phyloP scores from a whole-genome alignment of 139 green algal species.

The Closterium sp. region DNA sequence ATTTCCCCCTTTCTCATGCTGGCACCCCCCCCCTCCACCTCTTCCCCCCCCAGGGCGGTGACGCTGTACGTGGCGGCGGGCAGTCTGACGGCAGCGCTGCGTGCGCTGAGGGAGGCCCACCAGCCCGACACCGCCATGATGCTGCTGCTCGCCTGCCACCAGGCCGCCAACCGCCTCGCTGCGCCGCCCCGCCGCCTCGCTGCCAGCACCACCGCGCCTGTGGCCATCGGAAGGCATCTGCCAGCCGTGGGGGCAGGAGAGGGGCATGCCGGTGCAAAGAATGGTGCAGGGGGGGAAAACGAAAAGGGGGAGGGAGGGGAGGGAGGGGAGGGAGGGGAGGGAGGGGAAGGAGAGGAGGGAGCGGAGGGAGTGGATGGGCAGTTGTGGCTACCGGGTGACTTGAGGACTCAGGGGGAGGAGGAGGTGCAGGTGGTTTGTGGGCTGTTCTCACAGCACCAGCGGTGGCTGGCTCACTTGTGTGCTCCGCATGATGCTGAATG shows the following conservation, averaged over 20 bases:
- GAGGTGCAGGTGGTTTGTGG: not conserved
- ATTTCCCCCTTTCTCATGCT: not conserved
- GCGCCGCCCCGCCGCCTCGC: not conserved
- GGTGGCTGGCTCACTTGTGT: not conserved
- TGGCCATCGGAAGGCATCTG: not conserved
- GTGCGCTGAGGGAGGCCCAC: not conserved
- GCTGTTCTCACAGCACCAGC: not conserved
- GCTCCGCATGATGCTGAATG: not conserved
- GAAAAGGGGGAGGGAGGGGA: not conserved
- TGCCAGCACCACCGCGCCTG: not conserved
- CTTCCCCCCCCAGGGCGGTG: not conserved
- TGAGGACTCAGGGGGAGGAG: not conserved
- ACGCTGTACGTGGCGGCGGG: not conserved
- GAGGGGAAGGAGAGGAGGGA: not conserved
- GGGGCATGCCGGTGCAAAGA: not conserved
- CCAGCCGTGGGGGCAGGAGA: not conserved
- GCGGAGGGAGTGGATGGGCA: not conserved
- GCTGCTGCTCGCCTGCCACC: not conserved
- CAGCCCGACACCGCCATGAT: not conserved
- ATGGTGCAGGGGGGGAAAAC: not conserved
- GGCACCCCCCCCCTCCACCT: no score
- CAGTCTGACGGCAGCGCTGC: not conserved
- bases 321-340: no score
- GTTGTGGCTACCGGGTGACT: not conserved
- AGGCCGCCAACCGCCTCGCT: not conserved